Evolutionary conservation across 257 asterid species (phyloP).

Genomic region (Forsythia viridissima): DNA sequence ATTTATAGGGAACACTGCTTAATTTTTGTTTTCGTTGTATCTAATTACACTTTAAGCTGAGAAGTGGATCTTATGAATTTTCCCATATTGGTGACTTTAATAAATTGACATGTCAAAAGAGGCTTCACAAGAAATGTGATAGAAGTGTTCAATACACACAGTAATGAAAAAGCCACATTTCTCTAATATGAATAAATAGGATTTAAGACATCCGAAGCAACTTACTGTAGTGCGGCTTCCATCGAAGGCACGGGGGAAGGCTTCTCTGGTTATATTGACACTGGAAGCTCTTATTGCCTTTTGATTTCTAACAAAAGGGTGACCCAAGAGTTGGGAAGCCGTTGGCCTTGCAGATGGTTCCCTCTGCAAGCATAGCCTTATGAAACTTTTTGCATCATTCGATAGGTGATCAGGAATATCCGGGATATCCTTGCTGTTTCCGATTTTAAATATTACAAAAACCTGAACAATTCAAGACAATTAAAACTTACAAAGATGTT

Average conservation of each 20-base stretch:
- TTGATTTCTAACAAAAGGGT: slow-evolving; percentile 74
- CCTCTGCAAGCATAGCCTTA: slow-evolving; percentile 50
- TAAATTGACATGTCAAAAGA: background rate
- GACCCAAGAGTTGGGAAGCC: slow-evolving; percentile 64
- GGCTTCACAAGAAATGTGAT: background rate
- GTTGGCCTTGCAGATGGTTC: slow-evolving; percentile 54
- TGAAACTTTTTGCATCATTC: slow-evolving; percentile 67
- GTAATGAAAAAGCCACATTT: too few relatives aligned
- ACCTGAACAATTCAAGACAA: slow-evolving; percentile 37
- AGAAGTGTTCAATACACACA: too few relatives aligned
- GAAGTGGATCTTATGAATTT: background rate
- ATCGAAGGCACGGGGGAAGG: slow-evolving; percentile 66
- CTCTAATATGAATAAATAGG: background rate
- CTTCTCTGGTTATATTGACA: slow-evolving; percentile 62
- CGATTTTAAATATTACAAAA: slow-evolving; percentile 95
- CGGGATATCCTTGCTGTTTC: slow-evolving; percentile 92
- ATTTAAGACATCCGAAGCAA: background rate
- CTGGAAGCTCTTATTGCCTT: slow-evolving; percentile 48
- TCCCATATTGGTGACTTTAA: background rate
- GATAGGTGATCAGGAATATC: slow-evolving; percentile 87
- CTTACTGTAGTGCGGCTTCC: slow-evolving; percentile 85
- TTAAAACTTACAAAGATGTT: too few relatives aligned
- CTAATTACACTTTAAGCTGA: too few relatives aligned
- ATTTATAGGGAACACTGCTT: too few relatives aligned
- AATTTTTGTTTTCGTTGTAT: too few relatives aligned